A percentile compares a stretch with the other conserved stretches of the same genome.
phyloP scores from a whole-genome alignment of 164 flowering plant genomes.

The Aristolochia fimbriata region DNA sequence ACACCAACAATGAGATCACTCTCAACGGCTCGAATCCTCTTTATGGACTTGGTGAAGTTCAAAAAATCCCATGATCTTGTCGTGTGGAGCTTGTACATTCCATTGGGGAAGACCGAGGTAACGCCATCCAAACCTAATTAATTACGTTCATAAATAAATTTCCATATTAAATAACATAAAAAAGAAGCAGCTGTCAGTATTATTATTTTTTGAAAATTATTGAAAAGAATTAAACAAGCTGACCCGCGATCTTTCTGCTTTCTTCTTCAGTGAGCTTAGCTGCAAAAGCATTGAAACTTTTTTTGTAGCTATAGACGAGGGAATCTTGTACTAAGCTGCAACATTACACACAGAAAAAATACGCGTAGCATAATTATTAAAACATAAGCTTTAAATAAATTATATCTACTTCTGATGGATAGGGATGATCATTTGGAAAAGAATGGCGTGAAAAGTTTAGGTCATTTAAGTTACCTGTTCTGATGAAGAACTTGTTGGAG shows the following conservation, averaged over 20 bases:
- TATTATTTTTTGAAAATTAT: no score
- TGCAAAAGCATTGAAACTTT: slow-evolving; percentile 46
- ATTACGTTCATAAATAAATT: no score
- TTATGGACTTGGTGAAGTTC: slow-evolving; percentile 24
- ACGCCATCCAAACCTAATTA: slow-evolving; percentile 32
- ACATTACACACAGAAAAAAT: background rate
- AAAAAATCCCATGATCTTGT: slow-evolving; percentile 57
- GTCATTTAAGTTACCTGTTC: slow-evolving; percentile 1
- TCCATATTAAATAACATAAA: no score
- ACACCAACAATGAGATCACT: slow-evolving; percentile 40
- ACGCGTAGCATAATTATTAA: no score
- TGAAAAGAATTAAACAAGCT: background rate
- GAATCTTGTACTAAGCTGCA: slow-evolving; percentile 14
- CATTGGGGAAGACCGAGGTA: slow-evolving; percentile 32
- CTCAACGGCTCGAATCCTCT: slow-evolving; percentile 18
- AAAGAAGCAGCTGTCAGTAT: no score
- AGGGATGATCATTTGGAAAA: no score
- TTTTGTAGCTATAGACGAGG: slow-evolving; percentile 31
- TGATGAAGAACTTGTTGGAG: slow-evolving; percentile 13
- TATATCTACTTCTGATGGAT: background rate
- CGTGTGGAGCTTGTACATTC: slow-evolving; percentile 29
- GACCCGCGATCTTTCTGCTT: background rate
- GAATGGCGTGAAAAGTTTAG: no score
- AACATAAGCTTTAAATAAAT: background rate
- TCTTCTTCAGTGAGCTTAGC: slow-evolving; percentile 31